phyloP scores from a whole-genome alignment of 345 rosid genomes.

The Microcos paniculata region DNA sequence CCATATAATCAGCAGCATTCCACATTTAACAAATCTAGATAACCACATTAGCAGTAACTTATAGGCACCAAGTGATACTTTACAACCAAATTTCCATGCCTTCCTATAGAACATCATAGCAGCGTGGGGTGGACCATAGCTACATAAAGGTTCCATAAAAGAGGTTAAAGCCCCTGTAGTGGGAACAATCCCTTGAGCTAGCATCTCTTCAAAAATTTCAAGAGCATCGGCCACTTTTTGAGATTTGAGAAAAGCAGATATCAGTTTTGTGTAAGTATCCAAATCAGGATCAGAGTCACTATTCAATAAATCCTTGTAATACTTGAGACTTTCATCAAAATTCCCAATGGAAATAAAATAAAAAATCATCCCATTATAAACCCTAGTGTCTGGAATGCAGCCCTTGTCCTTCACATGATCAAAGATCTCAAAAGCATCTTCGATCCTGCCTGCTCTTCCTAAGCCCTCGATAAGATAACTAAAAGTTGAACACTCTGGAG shows the following conservation, averaged over 20 bases:
- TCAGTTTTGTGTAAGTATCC: slow-evolving; percentile 61
- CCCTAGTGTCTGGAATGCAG: slow-evolving; percentile 43
- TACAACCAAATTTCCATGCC: slow-evolving; percentile 71
- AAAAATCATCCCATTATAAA: slow-evolving; percentile 74
- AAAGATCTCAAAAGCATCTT: slow-evolving; percentile 63
- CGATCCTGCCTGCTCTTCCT: slow-evolving; percentile 73
- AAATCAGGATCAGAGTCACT: slow-evolving; percentile 52
- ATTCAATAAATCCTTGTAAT: slow-evolving; percentile 50
- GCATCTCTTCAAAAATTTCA: slow-evolving; percentile 83
- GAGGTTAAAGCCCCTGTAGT: slow-evolving; percentile 62
- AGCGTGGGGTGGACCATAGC: slow-evolving; percentile 90
- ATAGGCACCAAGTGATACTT: slow-evolving; percentile 60
- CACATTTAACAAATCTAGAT: slow-evolving; percentile 89
- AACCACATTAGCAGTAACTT: slow-evolving; percentile 78
- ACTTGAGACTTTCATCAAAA: slow-evolving; percentile 57
- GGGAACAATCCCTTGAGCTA: slow-evolving; percentile 55
- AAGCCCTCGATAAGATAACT: slow-evolving; percentile 65
- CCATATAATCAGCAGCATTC: slow-evolving; percentile 80
- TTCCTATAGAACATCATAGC: slow-evolving; percentile 75
- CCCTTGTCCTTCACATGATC: slow-evolving; percentile 49
- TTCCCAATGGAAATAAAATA: slow-evolving; percentile 53
- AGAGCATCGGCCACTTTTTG: slow-evolving; percentile 86
- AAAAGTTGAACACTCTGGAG: slow-evolving; percentile 54
- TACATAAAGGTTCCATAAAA: slow-evolving; percentile 64
- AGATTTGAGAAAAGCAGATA: slow-evolving; percentile 60